Conservation (phyloP, 208 protist species). For the Trypanosoma boissoni region DNA sequence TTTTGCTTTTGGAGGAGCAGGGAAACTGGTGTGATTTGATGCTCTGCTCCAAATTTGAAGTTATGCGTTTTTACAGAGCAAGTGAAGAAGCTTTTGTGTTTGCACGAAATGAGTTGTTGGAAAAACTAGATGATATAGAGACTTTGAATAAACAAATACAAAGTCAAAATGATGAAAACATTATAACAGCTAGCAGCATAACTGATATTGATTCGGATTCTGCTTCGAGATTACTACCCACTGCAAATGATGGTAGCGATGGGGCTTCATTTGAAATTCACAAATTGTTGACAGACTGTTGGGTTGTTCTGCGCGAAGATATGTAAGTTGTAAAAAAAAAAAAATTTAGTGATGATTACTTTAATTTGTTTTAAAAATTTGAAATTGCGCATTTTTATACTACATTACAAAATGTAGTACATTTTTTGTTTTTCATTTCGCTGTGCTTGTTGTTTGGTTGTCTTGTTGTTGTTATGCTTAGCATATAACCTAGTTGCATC, state of each 20-base stretch:
- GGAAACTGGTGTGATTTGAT: slow-evolving; percentile 7
- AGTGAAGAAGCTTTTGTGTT: not conserved
- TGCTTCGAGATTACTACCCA: slow-evolving; percentile 8
- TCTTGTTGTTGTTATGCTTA: slow-evolving; percentile 4
- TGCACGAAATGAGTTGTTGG: slow-evolving; percentile 10
- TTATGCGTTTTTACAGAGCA: slow-evolving; percentile 7
- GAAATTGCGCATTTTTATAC: no score
- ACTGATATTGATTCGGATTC: not conserved
- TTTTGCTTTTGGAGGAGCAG: slow-evolving; percentile 8
- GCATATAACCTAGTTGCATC: not conserved
- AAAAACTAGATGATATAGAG: slow-evolving; percentile 21
- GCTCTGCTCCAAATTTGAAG: not conserved
- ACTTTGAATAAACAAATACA: slow-evolving; percentile 5
- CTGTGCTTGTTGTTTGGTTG: slow-evolving; percentile 16
- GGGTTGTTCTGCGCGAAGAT: slow-evolving; percentile 17
- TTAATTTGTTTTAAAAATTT: no score
- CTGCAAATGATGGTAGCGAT: slow-evolving; percentile 3
- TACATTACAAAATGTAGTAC: not conserved
- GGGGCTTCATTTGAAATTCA: slow-evolving; percentile 22
- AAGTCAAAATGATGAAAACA: not conserved
- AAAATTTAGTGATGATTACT: no score
- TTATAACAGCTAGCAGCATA: not conserved
- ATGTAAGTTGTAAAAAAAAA: no score
- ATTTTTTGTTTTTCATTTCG: slow-evolving; percentile 22
- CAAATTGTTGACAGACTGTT: slow-evolving; percentile 26